Evolutionary conservation across 805 yeast species (phyloP), one percentile per base, ranked within the genome.

Genomic region (Kluyveromyces lactis): DNA sequence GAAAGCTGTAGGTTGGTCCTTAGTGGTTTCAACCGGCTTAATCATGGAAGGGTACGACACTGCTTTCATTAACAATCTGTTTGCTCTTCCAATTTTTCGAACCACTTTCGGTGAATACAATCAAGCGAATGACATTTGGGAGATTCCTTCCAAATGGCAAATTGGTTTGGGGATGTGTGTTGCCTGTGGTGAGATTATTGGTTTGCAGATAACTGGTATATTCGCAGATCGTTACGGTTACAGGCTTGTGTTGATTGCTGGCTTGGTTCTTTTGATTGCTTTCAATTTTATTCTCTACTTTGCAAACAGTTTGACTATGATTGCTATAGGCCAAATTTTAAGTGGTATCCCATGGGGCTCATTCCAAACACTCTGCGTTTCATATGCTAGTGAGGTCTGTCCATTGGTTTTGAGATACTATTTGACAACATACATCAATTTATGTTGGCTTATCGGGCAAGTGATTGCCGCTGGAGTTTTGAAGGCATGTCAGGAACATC

Each of bases 371-470:
- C 52, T 76, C 47, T 62, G 75, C 2, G 71, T 73, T 8, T 57
- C 75, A 2, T 76, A 76, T 50, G 75, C 80, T n/a, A 63, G 77
- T 12, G 82, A 76, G 49, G 73, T 74, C 24, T 66, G 75, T 44
- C 81, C 81, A 0, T 49, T 71, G 12, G 67, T 67, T 8, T 60
- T 77, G 41, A 64, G 81, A 43, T 62, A 65, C 36, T 71, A 69
- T 46, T 57, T 75, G 38, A 67, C 79, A 12, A 64, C 76, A 4
- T 69, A 62, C 42, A 69, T 69, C 43, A 73, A 73, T 52, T 48
- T 71, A 36, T 71, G 77, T 50, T 75, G 77, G 77, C 69, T 68
- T 26, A 51, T 72, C 43, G 84, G 84, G 29, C 81, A 75, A 50
- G 60, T 78, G 26, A 58, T 77, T 40, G 65, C 75, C 7, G 57